phyloP scores from a whole-genome alignment of 345 rosid genomes.

The Raphanus sativus region DNA sequence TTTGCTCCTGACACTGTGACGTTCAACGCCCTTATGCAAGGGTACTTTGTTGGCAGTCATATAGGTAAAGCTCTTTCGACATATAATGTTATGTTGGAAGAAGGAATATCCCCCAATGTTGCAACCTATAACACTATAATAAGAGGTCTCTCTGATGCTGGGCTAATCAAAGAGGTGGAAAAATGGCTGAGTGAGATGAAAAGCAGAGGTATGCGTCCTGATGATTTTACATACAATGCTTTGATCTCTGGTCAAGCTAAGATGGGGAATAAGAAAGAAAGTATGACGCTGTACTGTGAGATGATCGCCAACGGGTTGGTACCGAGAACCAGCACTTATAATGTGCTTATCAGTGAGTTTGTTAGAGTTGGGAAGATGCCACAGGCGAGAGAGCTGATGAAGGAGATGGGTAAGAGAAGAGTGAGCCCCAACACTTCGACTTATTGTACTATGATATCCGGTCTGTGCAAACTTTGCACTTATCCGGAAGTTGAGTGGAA shows the following conservation, averaged over 20 bases:
- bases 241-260: constrained; percentile 67
- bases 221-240: constrained; percentile 65
- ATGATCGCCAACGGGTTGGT: constrained; percentile 75
- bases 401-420: constrained; percentile 72
- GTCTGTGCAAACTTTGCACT: constrained; percentile 62
- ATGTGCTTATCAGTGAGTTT: constrained; percentile 66
- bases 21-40: constrained; percentile 71
- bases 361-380: constrained; percentile 68
- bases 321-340: constrained; percentile 74
- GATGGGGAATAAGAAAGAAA: constrained; percentile 67
- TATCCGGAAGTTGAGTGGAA: constrained; percentile 52
- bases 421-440: constrained; percentile 65
- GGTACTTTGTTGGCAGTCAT: constrained; percentile 63
- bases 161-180: constrained; percentile 51
- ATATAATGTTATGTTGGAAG: constrained; percentile 53
- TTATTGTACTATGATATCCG: constrained; percentile 68
- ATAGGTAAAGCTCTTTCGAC: constrained; percentile 49
- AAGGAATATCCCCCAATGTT: constrained; percentile 57
- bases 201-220: constrained; percentile 53
- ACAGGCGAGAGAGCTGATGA: constrained; percentile 72
- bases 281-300: constrained; percentile 63
- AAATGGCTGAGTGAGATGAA: constrained; percentile 61
- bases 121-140: constrained; percentile 71
- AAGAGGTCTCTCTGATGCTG: constrained; percentile 53
- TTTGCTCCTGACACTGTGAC: constrained; percentile 52